Percentiles rank a stretch among this genome's conserved stretches.
phyloP scores from a whole-genome alignment of 2,329 filamentous ascomycete genomes.

The Tolypocladium ovalisporum region DNA sequence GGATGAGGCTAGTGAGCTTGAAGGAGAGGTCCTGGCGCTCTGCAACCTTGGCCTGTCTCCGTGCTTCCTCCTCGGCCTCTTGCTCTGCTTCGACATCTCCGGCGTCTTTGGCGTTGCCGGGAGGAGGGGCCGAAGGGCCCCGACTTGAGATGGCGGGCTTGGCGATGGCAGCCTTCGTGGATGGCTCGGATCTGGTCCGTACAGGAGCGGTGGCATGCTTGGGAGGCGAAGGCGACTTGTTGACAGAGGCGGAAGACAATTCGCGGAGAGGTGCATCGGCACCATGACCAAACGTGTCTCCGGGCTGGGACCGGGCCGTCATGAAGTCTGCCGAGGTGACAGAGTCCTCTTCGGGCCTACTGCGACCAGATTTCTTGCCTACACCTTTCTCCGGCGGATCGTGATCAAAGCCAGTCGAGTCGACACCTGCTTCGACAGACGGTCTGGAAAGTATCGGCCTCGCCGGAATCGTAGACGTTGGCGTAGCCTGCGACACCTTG shows the following conservation, averaged over 20 bases:
- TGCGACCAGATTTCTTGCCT: not conserved
- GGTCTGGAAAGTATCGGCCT: constrained; percentile 2
- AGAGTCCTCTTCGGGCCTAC: constrained; percentile 9
- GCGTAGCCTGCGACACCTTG: constrained; percentile 2
- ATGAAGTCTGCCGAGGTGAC: constrained; percentile 26
- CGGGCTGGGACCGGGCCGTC: constrained; percentile 28
- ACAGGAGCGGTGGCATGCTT: constrained; percentile 11
- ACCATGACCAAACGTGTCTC: constrained; percentile 14
- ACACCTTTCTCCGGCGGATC: constrained; percentile 12
- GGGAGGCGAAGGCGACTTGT: constrained; percentile 26
- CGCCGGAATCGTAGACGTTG: not conserved
- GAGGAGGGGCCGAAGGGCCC: constrained; percentile 5
- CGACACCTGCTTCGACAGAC: constrained; percentile 18
- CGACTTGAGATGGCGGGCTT: constrained; percentile 1
- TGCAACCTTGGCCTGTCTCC: constrained; percentile 19
- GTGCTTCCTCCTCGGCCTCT: constrained; percentile 6
- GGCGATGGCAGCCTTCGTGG: constrained; percentile 5
- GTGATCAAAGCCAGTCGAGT: constrained; percentile 27
- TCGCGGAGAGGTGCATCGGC: constrained; percentile 28
- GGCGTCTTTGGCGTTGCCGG: not conserved
- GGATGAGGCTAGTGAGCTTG: constrained; percentile 32
- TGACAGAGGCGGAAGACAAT: constrained; percentile 26
- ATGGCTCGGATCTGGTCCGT: constrained; percentile 28
- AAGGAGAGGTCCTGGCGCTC: constrained; percentile 30
- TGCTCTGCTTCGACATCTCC: constrained; percentile 5